Conservation (phyloP, 306 rosid genomes). For the Vicia villosa region DNA sequence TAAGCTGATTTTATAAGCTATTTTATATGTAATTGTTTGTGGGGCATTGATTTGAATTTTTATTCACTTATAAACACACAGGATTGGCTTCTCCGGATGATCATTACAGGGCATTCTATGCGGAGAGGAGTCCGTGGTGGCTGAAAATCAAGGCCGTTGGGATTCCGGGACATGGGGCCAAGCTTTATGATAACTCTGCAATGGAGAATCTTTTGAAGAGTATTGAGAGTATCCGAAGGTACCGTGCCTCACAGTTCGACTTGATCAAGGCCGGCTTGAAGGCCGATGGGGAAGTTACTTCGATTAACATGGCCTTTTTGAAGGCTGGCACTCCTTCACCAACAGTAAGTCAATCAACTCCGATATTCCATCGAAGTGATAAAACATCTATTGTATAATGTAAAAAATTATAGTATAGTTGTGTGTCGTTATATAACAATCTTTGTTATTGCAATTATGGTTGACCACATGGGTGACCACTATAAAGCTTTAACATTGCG, state of each 20-base stretch:
- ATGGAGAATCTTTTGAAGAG: constrained; percentile 91
- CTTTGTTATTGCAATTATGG: too few relatives aligned
- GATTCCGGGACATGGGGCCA: constrained; percentile 93
- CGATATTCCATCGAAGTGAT: background rate
- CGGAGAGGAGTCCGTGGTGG: constrained; percentile 90
- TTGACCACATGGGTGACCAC: too few relatives aligned
- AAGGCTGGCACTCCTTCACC: constrained; percentile 94
- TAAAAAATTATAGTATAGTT: background rate
- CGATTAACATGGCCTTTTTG: constrained; percentile 80
- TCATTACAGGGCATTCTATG: constrained; percentile 70
- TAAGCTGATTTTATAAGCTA: too few relatives aligned
- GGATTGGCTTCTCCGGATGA: constrained; percentile 76
- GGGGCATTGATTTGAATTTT: background rate
- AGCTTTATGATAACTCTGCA: constrained; percentile 90
- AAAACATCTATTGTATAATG: background rate
- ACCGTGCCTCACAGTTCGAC: constrained; percentile 82
- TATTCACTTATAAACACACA: constrained; percentile 21
- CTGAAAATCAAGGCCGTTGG: constrained; percentile 80
- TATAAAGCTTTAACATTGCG: background rate
- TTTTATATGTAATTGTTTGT: too few relatives aligned
- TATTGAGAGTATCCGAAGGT: constrained; percentile 75
- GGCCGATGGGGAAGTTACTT: constrained; percentile 79
- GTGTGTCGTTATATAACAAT: background rate
- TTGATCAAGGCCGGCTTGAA: constrained; percentile 80
- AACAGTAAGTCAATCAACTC: constrained; percentile 57